phyloP scores from a whole-genome alignment of 305 asterid genomes.

The Fraxinus baroniana region DNA sequence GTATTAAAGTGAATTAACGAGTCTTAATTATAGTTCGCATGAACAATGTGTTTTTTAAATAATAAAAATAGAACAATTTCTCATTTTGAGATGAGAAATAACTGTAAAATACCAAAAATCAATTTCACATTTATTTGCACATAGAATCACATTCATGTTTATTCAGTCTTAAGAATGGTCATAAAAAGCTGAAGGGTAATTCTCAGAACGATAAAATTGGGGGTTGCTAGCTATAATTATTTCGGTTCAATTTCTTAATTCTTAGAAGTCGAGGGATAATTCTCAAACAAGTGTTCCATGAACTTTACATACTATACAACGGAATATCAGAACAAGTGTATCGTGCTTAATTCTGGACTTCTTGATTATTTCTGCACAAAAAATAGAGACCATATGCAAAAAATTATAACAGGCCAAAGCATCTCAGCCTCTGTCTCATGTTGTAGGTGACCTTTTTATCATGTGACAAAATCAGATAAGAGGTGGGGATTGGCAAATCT shows the following conservation, averaged over 20 bases:
- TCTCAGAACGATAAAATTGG: neutral
- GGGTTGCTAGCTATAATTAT: neutral
- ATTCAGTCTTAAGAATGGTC: neutral
- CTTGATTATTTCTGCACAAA: constrained; percentile 28
- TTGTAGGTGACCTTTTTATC: constrained; percentile 17
- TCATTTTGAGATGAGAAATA: neutral
- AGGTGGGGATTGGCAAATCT: constrained; percentile 47
- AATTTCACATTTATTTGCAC: neutral
- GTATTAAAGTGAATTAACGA: neutral
- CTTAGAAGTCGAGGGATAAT: neutral
- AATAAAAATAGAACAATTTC: neutral
- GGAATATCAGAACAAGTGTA: constrained; percentile 24
- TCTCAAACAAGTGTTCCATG: constrained; percentile 16
- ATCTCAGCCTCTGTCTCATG: constrained; percentile 12
- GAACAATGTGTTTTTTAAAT: neutral
- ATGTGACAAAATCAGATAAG: constrained; percentile 63
- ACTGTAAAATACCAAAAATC: neutral
- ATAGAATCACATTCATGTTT: neutral
- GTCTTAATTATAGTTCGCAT: neutral
- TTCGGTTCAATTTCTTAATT: neutral
- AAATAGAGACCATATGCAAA: neutral
- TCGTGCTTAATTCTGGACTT: constrained; percentile 17
- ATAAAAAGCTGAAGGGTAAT: neutral
- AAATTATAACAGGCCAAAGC: constrained; percentile 25
- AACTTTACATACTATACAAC: constrained; percentile 28